These are phyloP conservation scores for Pythium utonaiense DNA, from an alignment of 352 stramenopile genomes.

Conservation along the genomic window DNA sequence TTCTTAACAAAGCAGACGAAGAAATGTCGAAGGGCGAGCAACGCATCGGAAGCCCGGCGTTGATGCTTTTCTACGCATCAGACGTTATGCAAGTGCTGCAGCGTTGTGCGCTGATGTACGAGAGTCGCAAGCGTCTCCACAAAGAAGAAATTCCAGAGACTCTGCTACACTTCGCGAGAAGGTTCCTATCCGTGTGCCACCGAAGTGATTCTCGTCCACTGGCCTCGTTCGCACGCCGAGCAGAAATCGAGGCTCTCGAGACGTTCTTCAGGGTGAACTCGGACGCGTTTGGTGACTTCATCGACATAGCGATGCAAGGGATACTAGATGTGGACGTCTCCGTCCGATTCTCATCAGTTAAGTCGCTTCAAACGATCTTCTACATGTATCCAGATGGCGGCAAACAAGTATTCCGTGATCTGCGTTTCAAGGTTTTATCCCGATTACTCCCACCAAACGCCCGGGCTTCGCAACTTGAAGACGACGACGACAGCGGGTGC, in stretches of 20 bases:
- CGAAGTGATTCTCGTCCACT: constrained; percentile 15
- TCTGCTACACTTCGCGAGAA: constrained; percentile 41
- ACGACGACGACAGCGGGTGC: neutral
- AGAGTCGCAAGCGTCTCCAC: constrained; percentile 46
- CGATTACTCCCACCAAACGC: constrained; percentile 23
- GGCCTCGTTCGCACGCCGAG: constrained; percentile 29
- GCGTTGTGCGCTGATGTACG: constrained; percentile 47
- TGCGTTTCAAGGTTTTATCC: constrained; percentile 36
- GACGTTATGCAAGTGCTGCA: constrained; percentile 44
- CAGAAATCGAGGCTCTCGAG: constrained; percentile 52
- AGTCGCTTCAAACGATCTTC: constrained; percentile 60
- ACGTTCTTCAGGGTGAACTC: constrained; percentile 64
- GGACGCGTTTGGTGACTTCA: constrained; percentile 49
- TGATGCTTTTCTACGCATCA: constrained; percentile 42
- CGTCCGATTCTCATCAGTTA: constrained; percentile 49
- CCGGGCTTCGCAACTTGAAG: neutral
- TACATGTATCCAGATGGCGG: constrained; percentile 81
- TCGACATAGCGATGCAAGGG: constrained; percentile 39
- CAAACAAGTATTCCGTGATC: constrained; percentile 50
- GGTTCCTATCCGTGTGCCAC: constrained; percentile 27
- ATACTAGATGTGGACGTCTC: constrained; percentile 50
- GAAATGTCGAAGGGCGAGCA: constrained; percentile 32
- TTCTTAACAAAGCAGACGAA: constrained; percentile 48
- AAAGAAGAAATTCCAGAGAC: constrained; percentile 48
- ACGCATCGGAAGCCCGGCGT: constrained; percentile 22